phyloP scores from a whole-genome alignment of 371 early-diverging fungal genomes.

The Haplosporangium sp. region DNA sequence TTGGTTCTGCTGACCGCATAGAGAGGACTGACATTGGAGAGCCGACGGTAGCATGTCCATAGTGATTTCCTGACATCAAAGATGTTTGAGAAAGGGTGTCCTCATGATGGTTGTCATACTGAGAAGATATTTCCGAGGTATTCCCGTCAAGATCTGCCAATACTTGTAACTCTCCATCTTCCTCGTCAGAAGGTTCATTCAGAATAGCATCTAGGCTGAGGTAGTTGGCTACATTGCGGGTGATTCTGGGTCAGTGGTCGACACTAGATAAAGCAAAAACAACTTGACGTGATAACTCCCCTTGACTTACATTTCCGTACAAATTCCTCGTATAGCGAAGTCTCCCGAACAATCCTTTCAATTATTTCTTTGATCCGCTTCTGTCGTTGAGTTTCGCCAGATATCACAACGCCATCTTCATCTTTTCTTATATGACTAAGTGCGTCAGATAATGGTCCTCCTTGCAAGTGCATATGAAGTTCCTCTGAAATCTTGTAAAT shows the following conservation, averaged over 20 bases:
- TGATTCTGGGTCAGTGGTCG: not conserved
- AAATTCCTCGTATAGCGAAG: slow-evolving; percentile 83
- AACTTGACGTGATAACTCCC: not conserved
- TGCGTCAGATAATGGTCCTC: slow-evolving; percentile 60
- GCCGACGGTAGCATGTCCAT: slow-evolving; percentile 24
- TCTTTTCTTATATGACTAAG: slow-evolving; percentile 58
- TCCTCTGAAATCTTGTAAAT: slow-evolving; percentile 71
- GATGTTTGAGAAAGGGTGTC: slow-evolving; percentile 54
- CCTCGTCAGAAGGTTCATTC: slow-evolving; percentile 50
- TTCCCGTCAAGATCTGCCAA: slow-evolving; percentile 26
- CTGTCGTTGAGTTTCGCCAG: slow-evolving; percentile 50
- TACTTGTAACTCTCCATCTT: slow-evolving; percentile 43
- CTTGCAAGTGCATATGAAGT: slow-evolving; percentile 69
- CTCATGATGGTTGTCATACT: slow-evolving; percentile 42
- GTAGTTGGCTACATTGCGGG: slow-evolving; percentile 30
- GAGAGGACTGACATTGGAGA: slow-evolving; percentile 40
- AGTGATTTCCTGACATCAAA: slow-evolving; percentile 41
- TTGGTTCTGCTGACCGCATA: slow-evolving; percentile 33
- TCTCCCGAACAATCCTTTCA: slow-evolving; percentile 73
- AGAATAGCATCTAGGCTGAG: slow-evolving; percentile 52
- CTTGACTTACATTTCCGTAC: slow-evolving; percentile 71
- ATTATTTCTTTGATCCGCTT: slow-evolving; percentile 63
- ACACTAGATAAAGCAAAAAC: not conserved
- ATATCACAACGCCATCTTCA: slow-evolving; percentile 53
- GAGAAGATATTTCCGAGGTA: slow-evolving; percentile 43